Conservation (phyloP, 2,329 filamentous ascomycete species). For the Trichoderma harzianum region DNA sequence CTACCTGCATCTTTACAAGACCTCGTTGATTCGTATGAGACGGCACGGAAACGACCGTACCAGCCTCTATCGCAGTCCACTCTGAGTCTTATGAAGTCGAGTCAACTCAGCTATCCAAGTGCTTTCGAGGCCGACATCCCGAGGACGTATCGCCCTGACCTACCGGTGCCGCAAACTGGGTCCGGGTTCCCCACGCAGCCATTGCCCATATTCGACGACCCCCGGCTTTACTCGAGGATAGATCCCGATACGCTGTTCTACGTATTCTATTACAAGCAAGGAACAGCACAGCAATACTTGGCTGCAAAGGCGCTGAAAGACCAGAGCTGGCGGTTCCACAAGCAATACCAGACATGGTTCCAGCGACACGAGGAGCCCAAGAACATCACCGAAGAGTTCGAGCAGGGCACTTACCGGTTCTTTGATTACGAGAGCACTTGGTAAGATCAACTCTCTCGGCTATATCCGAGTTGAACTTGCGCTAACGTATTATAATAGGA, state of each 20-base stretch:
- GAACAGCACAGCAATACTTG: slow-evolving; percentile 90
- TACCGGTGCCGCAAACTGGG: slow-evolving; percentile 69
- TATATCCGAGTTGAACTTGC: not conserved
- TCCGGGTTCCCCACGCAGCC: slow-evolving; percentile 90
- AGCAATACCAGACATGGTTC: slow-evolving; percentile 99
- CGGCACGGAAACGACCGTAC: slow-evolving; percentile 67
- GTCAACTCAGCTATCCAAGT: slow-evolving; percentile 71
- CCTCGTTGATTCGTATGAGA: slow-evolving; percentile 85
- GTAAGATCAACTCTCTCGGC: slow-evolving; percentile 50
- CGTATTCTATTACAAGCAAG: slow-evolving; percentile 98
- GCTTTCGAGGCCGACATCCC: slow-evolving; percentile 76
- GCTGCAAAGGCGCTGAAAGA: slow-evolving; percentile 96
- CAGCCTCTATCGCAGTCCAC: slow-evolving; percentile 62
- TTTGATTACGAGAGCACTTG: slow-evolving; percentile 99
- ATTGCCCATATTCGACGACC: slow-evolving; percentile 88
- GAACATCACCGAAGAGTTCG: slow-evolving; percentile 96
- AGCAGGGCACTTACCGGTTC: slow-evolving; percentile 98
- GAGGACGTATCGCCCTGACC: slow-evolving; percentile 78
- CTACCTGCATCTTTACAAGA: slow-evolving; percentile 86
- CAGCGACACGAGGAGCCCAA: slow-evolving; percentile 98
- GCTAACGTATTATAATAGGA: slow-evolving; percentile 57
- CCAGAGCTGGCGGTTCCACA: slow-evolving; percentile 98
- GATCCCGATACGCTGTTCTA: slow-evolving; percentile 98
- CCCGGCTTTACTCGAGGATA: slow-evolving; percentile 79
- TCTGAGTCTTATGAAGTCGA: slow-evolving; percentile 71